These are phyloP conservation scores for Erodium maritimum DNA, from an alignment of 345 rosid genomes.

Conservation along the genomic window DNA sequence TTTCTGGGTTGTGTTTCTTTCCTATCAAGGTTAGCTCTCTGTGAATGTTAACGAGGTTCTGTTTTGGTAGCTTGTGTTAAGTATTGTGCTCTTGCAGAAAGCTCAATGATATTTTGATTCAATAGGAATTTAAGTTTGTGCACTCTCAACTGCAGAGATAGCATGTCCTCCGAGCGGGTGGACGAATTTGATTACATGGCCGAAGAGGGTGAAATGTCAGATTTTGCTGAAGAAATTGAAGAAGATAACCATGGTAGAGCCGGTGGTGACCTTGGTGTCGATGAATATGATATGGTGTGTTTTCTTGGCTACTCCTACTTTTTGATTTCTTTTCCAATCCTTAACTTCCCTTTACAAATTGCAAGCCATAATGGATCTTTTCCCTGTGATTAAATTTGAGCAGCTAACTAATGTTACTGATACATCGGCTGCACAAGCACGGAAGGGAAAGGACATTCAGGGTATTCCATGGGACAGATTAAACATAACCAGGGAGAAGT, in stretches of 20 bases:
- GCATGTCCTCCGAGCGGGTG: no score
- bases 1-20: no score
- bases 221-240: neutral
- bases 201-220: neutral
- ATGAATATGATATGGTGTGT: neutral
- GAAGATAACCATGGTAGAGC: neutral
- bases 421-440: neutral
- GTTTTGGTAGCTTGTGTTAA: no score
- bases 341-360: no score
- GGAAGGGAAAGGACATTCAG: conserved; percentile 2
- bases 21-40: no score
- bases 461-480: conserved; percentile 3
- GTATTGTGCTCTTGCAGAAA: no score
- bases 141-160: no score
- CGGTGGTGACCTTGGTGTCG: neutral
- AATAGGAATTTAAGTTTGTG: no score
- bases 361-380: neutral
- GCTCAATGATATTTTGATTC: no score
- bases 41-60: no score
- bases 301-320: no score
- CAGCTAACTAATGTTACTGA: neutral
- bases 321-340: no score
- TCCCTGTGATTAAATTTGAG: neutral
- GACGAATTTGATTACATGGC: neutral
- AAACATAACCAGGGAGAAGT: neutral